Percentiles rank a stretch among this genome's conserved stretches.
These are phyloP conservation scores for Pythium sukuiense DNA, from an alignment of 352 stramenopile species.

Conservation along the genomic window DNA sequence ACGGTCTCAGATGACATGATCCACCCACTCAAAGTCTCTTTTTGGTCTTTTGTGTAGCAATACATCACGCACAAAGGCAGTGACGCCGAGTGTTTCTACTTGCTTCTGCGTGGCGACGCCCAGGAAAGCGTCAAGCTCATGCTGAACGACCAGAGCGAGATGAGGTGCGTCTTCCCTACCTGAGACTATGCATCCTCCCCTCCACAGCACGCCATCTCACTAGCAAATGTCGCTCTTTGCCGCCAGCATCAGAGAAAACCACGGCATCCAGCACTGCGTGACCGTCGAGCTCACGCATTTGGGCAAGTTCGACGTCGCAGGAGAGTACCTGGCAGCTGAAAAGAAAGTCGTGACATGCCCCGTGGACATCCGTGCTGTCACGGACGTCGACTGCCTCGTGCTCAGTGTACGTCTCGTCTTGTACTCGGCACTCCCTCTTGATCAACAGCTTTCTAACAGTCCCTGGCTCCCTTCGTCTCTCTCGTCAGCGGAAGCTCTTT, in stretches of 20 bases:
- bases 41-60: slow-evolving; percentile 46
- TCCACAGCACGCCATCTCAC: too few relatives aligned
- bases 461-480: neutral
- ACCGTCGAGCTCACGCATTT: slow-evolving; percentile 78
- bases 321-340: slow-evolving; percentile 74
- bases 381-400: slow-evolving; percentile 72
- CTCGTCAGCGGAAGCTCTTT: slow-evolving; percentile 70
- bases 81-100: slow-evolving; percentile 78
- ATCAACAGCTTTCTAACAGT: neutral
- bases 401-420: slow-evolving; percentile 45
- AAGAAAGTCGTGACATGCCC: slow-evolving; percentile 68
- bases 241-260: slow-evolving; percentile 53
- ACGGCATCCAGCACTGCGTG: slow-evolving; percentile 58
- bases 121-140: slow-evolving; percentile 69
- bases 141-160: slow-evolving; percentile 58
- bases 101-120: slow-evolving; percentile 71
- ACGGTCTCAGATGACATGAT: neutral
- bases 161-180: slow-evolving; percentile 33
- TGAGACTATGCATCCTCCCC: neutral
- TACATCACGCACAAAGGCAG: slow-evolving; percentile 72
- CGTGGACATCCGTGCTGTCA: slow-evolving; percentile 72
- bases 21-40: slow-evolving; percentile 8
- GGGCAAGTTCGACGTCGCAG: slow-evolving; percentile 78
- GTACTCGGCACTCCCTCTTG: too few relatives aligned
- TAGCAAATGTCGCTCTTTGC: neutral